Percentiles rank a stretch among this genome's conserved stretches.
phyloP scores from a whole-genome alignment of 129 eudicot genomes.

The Smallanthus sonchifolius region DNA sequence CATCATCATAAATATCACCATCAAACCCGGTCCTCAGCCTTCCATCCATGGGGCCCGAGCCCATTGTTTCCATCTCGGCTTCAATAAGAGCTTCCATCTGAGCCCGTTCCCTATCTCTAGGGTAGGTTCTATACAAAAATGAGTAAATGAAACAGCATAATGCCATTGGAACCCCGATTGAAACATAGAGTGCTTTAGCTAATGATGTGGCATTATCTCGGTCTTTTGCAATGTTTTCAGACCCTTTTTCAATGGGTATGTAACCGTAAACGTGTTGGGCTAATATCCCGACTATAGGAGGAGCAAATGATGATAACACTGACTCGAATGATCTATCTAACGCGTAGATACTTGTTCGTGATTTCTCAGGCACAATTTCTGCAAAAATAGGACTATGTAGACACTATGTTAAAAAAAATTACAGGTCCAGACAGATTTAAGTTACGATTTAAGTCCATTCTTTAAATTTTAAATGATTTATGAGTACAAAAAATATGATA shows the following conservation, averaged over 20 bases:
- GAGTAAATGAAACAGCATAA: constrained; percentile 75
- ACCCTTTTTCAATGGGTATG: constrained; percentile 51
- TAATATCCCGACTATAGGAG: constrained; percentile 69
- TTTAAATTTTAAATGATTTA: not conserved
- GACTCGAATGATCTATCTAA: constrained; percentile 81
- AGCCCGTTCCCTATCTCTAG: constrained; percentile 76
- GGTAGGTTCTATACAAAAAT: constrained; percentile 65
- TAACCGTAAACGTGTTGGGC: constrained; percentile 74
- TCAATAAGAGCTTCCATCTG: constrained; percentile 66
- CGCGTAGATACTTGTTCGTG: constrained; percentile 75
- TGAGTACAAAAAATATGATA: not conserved
- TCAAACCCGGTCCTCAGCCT: not conserved
- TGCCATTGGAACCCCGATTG: constrained; percentile 64
- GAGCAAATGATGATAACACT: constrained; percentile 73
- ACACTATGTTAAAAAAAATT: constrained; percentile 25
- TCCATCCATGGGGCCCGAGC: constrained; percentile 13
- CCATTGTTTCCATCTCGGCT: constrained; percentile 55
- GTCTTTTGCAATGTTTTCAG: constrained; percentile 53
- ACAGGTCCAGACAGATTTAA: not conserved
- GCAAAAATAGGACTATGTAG: constrained; percentile 82
- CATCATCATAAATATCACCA: constrained; percentile 7
- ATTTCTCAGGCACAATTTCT: constrained; percentile 80
- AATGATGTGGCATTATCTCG: constrained; percentile 67
- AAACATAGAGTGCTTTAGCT: constrained; percentile 68
- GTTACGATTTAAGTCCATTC: not conserved